phyloP scores from a whole-genome alignment of 2,329 filamentous ascomycete genomes.

The Penicillium sp. region DNA sequence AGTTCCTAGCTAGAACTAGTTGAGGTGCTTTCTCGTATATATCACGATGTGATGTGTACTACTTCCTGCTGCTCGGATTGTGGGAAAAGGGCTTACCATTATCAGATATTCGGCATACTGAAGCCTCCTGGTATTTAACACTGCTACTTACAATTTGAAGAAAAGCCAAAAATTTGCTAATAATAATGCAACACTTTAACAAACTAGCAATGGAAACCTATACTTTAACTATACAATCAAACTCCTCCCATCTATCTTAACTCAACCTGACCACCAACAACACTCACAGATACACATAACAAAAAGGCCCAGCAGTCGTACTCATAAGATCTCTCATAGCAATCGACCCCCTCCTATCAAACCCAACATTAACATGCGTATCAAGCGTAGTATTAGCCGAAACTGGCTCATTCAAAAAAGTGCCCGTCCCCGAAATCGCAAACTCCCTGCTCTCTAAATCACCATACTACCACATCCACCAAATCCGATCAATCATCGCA shows the following conservation, averaged over 20 bases:
- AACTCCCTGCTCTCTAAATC: conserved; percentile 45
- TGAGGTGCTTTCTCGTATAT: too few relatives aligned
- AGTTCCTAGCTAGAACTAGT: neutral
- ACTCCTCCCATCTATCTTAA: neutral
- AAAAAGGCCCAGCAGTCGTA: conserved; percentile 55
- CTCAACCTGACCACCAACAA: neutral
- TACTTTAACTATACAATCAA: neutral
- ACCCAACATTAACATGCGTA: conserved; percentile 49
- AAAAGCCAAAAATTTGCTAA: neutral
- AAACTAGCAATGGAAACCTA: neutral
- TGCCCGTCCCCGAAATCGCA: conserved; percentile 52
- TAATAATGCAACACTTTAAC: neutral
- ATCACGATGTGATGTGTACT: too few relatives aligned
- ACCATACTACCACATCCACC: conserved; percentile 59
- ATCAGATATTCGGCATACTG: neutral
- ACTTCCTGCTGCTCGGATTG: too few relatives aligned
- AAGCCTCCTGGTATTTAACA: neutral
- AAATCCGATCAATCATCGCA: conserved; percentile 55
- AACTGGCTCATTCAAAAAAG: conserved; percentile 52
- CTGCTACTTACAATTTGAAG: neutral
- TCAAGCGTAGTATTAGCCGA: conserved; percentile 55
- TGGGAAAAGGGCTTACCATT: too few relatives aligned
- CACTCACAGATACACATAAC: conserved; percentile 51
- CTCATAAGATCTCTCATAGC: conserved; percentile 50
- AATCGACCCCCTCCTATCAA: conserved; percentile 41